Evolutionary conservation across 441 rosid genomes (phyloP), one percentile per base, ranked within the genome.

Genomic region (Pelargonium myrrhifolium): DNA sequence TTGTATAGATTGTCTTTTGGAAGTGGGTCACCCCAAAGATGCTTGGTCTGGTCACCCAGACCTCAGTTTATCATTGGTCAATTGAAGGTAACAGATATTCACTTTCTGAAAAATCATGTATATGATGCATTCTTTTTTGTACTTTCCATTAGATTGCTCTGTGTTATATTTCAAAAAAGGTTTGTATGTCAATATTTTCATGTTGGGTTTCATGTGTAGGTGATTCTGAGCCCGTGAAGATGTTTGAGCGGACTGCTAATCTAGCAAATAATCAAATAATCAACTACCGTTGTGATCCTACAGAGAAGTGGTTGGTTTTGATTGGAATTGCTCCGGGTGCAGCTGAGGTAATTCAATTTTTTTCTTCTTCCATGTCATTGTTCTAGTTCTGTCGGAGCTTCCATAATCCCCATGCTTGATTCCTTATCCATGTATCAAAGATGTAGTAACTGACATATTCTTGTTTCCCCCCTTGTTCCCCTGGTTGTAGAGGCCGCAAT

Each of bases 251-350:
- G 76, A 93, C 99, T 7, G 97, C 98, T 63, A 96, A 96, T 86
- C 75, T 96, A 81, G 71, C 68, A 49, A 93, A 84, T 86, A 96
- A 93, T 83, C 99, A 96, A 79, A 96, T 96, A 67, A 96, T 96
- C 56, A 96, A 93, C 83, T 96, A 93, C 65, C 81, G 82, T 76
- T 93, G 97, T 79, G 98, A 95, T 70, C 93, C 97, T 68, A 78
- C 91, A n/a, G 99, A 93, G 80, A 96, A 90, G 77, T 96, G 99
- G 99, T 71, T 96, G 81, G 97, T 96, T 71, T 82, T 96, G 83
- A 82, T 96, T 81, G 99, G 99, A 75, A 96, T 93, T 72, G 97
- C 99, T 66, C 99, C 96, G 67, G 99, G 99, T 65, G 80, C 97
- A 70, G 85, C 97, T 3, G 99, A 96, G 98, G 99, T 96, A 86